Base-by-base conservation (phyloP, 176 grass and related monocot genomes). In the Typha latifolia region DNA sequence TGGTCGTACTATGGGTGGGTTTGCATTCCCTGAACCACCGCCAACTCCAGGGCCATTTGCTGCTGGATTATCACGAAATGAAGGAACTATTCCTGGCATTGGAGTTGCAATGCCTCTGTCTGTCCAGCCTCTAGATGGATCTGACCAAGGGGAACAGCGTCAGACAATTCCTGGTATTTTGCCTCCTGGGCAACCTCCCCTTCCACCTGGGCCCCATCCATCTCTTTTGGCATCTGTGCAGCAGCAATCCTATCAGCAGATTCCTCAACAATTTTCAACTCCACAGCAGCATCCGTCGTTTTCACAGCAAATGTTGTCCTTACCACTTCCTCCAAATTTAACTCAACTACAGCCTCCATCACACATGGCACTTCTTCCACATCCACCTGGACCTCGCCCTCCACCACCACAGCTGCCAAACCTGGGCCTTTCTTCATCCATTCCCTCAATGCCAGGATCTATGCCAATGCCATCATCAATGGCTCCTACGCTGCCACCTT, bases 141-240 rank as follows among this genome's bases (percentile, higher is more conserved):
- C 53, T 8, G 53, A 59, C 20, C 53, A 59, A 67, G 72, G 72
- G 34, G 64, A 76, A 13, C 73, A 61, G 18, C 66, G 64, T 12
- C 64, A 55, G 21, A 14, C 49, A 29, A 61, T 76, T 67, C 73
- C 73, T 48, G 73, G 73, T 16, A 59, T 59, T 59, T 47, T 76
- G 31, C 73, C 63, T 78, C 84, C 83, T 73, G 83, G 89, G 13
- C 83, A 74, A 56, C 94, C 94, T 81, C 94, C 94, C 18, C 72
- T 99, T 69, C 94, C 94, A 81, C 94, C 86, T 37, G 89, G 94
- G 32, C 94, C 94, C 24, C 94, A 99, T 82, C 94, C 94, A 32
- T 99, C 94, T 64, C 89, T 99, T 78, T 82, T 99, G 55, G 62
- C 68, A 32, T 73, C 72, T 84, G 90, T 86, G 65, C 89, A 88